Evolutionary conservation across 257 asterid genomes (phyloP).

Genomic region (Solanum piurae): DNA sequence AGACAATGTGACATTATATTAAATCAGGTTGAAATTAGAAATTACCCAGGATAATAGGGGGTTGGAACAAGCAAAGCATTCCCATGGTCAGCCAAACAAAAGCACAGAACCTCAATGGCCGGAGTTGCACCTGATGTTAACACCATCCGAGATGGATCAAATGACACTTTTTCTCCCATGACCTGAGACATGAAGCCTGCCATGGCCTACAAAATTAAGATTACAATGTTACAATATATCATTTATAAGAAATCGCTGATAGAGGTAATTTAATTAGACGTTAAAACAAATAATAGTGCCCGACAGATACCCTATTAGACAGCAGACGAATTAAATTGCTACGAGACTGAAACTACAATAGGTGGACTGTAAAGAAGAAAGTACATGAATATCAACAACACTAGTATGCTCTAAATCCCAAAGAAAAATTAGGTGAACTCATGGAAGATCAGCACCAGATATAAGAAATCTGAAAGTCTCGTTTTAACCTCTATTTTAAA

Average conservation of each 20-base stretch:
- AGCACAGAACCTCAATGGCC: constrained; percentile 79
- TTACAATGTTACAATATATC: not conserved
- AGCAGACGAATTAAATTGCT: not conserved
- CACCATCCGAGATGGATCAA: constrained; percentile 60
- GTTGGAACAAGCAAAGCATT: constrained; percentile 90
- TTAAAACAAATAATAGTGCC: not conserved
- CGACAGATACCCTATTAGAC: not conserved
- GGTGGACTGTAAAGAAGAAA: not conserved
- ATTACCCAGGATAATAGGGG: constrained; percentile 94
- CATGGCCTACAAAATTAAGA: constrained; percentile 48
- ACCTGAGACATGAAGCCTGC: constrained; percentile 80
- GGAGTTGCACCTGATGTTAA: constrained; percentile 87
- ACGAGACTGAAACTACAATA: not conserved
- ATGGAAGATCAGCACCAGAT: not conserved
- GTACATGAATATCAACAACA: not conserved
- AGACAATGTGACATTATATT: not conserved
- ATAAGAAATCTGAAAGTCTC: not conserved
- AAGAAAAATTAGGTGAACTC: not conserved
- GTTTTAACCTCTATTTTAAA: not conserved
- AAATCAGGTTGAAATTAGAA: not conserved
- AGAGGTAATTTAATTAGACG: not conserved
- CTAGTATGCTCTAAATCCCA: not conserved
- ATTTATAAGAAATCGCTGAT: not conserved
- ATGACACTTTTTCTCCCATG: constrained; percentile 59
- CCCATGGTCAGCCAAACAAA: constrained; percentile 91